Percentiles rank a stretch among this genome's conserved stretches.
Evolutionary conservation across 257 asterid species (phyloP).

Genomic region (Penstemon barbatus): DNA sequence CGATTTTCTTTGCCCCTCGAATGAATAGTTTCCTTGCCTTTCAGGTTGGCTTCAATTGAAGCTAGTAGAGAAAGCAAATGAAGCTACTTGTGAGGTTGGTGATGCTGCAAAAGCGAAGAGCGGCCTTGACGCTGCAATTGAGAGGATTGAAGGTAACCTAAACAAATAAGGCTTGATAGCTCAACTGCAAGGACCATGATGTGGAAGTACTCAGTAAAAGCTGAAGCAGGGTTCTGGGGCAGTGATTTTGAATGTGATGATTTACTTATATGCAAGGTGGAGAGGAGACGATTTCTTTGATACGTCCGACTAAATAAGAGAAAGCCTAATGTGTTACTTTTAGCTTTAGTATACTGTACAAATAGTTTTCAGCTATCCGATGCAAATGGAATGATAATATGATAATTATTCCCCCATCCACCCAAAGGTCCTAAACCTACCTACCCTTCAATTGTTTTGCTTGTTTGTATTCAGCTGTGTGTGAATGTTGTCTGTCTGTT

Average conservation of each 20-base stretch:
- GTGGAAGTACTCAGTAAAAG: conserved; percentile 9
- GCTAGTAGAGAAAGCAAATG: conserved; percentile 89
- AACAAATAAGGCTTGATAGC: conserved; percentile 40
- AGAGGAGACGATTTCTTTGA: not conserved
- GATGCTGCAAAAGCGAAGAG: conserved; percentile 38
- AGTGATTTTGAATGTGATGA: conserved; percentile 4
- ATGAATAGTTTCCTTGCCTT: not conserved
- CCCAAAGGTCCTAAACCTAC: too few relatives aligned
- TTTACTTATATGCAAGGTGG: not conserved
- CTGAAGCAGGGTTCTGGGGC: conserved; percentile 1
- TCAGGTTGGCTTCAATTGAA: conserved; percentile 92
- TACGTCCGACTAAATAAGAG: conserved; percentile 9
- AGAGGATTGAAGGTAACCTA: conserved; percentile 60
- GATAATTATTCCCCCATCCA: too few relatives aligned
- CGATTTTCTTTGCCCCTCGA: not conserved
- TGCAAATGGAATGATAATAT: too few relatives aligned
- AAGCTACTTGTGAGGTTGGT: conserved; percentile 38
- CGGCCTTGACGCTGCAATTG: conserved; percentile 69
- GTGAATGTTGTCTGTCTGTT: too few relatives aligned
- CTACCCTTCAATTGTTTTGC: too few relatives aligned
- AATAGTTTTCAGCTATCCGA: not conserved
- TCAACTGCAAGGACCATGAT: conserved; percentile 20
- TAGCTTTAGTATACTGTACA: conserved; percentile 22
- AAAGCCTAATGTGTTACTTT: conserved; percentile 19
- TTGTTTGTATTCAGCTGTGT: too few relatives aligned